Evolutionary conservation across 192 early-diverging fungal genomes (phyloP).

Genomic region (Backusella luteola): DNA sequence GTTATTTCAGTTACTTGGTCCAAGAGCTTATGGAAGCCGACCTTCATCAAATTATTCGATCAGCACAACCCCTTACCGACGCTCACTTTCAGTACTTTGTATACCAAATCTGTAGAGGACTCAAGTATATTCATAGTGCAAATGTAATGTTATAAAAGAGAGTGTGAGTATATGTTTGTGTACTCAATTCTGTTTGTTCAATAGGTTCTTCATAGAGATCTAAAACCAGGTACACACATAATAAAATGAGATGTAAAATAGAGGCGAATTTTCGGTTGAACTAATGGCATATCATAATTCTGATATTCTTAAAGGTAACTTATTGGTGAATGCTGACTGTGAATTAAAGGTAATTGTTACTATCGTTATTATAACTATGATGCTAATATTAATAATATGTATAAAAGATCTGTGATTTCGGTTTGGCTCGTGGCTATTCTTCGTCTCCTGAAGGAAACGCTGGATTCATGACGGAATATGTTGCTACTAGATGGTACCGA

Average conservation of each 20-base stretch:
- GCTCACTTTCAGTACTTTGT: slow-evolving; percentile 99
- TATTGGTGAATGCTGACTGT: slow-evolving; percentile 97
- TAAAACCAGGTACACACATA: slow-evolving; percentile 74
- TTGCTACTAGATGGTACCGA: slow-evolving; percentile 99
- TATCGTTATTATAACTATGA: neutral
- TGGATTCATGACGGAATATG: slow-evolving; percentile 99
- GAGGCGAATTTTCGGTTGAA: neutral
- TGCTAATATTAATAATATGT: neutral
- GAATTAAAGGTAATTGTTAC: slow-evolving; percentile 78
- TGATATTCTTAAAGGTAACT: slow-evolving; percentile 57
- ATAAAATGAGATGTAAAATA: neutral
- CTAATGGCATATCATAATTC: neutral
- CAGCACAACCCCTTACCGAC: slow-evolving; percentile 89
- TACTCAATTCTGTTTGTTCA: neutral
- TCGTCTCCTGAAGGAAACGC: slow-evolving; percentile 76
- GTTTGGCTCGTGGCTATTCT: slow-evolving; percentile 90
- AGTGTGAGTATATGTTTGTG: neutral
- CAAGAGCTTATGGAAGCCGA: slow-evolving; percentile 99
- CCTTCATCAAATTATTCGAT: slow-evolving; percentile 95
- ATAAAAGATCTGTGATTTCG: slow-evolving; percentile 95
- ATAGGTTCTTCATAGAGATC: slow-evolving; percentile 86
- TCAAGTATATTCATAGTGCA: slow-evolving; percentile 99
- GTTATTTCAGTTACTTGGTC: slow-evolving; percentile 70
- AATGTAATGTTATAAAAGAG: slow-evolving; percentile 67
- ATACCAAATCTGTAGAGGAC: slow-evolving; percentile 94